phyloP scores from a whole-genome alignment of 2,329 filamentous ascomycete genomes.

The Alternaria sp. region DNA sequence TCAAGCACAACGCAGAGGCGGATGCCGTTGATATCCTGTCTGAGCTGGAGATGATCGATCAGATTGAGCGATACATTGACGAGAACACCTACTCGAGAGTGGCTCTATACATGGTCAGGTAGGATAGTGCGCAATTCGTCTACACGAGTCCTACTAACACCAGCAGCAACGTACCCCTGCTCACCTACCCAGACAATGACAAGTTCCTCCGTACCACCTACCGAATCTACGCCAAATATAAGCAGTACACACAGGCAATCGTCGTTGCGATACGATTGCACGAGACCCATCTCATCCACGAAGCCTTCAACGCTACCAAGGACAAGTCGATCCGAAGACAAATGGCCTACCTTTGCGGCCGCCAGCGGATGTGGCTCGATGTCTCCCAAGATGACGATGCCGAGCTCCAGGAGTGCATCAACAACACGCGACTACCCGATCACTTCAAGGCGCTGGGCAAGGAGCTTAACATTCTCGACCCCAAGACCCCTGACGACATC shows the following conservation, averaged over 20 bases:
- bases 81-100: constrained; percentile 92
- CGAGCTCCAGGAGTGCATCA: constrained; percentile 81
- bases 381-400: constrained; percentile 74
- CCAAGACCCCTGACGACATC: constrained; percentile 96
- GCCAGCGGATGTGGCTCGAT: constrained; percentile 87
- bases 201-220: constrained; percentile 93
- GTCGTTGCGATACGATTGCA: constrained; percentile 93
- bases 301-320: constrained; percentile 79
- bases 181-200: constrained; percentile 97
- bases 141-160: constrained; percentile 30
- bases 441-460: constrained; percentile 95
- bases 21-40: constrained; percentile 97
- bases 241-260: constrained; percentile 92
- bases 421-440: constrained; percentile 86
- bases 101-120: constrained; percentile 93
- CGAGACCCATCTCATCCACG: constrained; percentile 80
- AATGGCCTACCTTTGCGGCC: constrained; percentile 88
- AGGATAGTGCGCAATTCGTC: constrained; percentile 20
- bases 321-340: constrained; percentile 90
- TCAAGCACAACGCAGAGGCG: constrained; percentile 97
- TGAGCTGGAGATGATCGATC: constrained; percentile 95
- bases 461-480: constrained; percentile 95
- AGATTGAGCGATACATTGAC: constrained; percentile 88
- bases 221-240: constrained; percentile 90
- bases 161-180: constrained; percentile 86